A percentile compares a stretch with the other conserved stretches of the same genome.
Conservation (phyloP, 768 basidiomycete genomes). For the Lactarius trivialis region DNA sequence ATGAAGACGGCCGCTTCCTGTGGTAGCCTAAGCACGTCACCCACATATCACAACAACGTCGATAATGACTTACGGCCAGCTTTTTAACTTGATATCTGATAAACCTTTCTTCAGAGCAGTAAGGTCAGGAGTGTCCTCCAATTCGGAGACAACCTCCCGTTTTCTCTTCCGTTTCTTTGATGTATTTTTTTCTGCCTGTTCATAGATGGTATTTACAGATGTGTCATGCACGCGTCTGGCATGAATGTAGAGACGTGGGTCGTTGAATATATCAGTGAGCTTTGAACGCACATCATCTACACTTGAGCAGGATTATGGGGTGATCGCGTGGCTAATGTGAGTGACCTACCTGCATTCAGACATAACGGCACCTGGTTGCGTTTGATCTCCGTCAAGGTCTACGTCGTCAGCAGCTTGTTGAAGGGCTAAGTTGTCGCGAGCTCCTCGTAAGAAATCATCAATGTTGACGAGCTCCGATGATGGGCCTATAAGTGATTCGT, state of each 20-base stretch:
- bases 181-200: conserved; percentile 29
- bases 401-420: conserved; percentile 8
- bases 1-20: conserved; percentile 54
- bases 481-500: conserved; percentile 24
- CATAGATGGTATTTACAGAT: conserved; percentile 34
- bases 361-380: conserved; percentile 21
- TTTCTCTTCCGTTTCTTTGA: conserved; percentile 35
- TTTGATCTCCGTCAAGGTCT: neutral
- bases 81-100: conserved; percentile 45
- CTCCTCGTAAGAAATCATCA: conserved; percentile 26
- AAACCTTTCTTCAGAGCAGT: conserved; percentile 43
- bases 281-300: conserved; percentile 44
- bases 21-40: conserved; percentile 36
- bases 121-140: conserved; percentile 41
- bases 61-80: conserved; percentile 50
- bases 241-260: conserved; percentile 52
- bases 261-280: conserved; percentile 43
- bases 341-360: conserved; percentile 33
- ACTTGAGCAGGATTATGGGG: conserved; percentile 31
- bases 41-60: conserved; percentile 5
- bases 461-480: conserved; percentile 30
- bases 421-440: conserved; percentile 3
- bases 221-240: conserved; percentile 48
- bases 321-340: neutral
- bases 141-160: conserved; percentile 32